Conservation (phyloP, 176 grass and related monocot genomes). For the Musa itinerans region DNA sequence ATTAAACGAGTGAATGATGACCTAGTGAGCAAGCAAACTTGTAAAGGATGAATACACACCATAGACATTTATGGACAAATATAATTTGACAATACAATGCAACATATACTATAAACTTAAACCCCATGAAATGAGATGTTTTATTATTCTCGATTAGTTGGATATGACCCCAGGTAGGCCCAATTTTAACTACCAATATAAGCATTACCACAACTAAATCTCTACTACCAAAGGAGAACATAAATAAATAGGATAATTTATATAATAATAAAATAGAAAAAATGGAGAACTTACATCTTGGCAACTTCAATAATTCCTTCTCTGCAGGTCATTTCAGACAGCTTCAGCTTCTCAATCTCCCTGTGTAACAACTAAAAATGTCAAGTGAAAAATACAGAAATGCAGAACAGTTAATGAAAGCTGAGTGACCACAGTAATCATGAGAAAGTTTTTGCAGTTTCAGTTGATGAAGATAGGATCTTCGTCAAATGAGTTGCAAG, state of each 20-base stretch:
- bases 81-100: too few species aligned
- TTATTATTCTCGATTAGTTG: too few species aligned
- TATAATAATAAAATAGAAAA: background rate
- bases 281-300: conserved; percentile 38
- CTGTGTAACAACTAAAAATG: conserved; percentile 32
- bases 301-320: conserved; percentile 88
- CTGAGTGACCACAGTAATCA: background rate
- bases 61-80: too few species aligned
- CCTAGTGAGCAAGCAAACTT: too few species aligned
- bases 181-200: background rate
- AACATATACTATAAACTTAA: too few species aligned
- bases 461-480: background rate
- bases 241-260: too few species aligned
- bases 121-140: too few species aligned
- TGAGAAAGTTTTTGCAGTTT: background rate
- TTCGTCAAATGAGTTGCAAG: background rate
- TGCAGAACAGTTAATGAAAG: background rate
- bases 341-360: conserved; percentile 93
- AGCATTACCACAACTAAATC: background rate
- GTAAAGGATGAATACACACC: too few species aligned
- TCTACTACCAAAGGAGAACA: background rate
- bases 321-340: conserved; percentile 75
- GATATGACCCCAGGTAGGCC: too few species aligned
- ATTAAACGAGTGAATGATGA: too few species aligned
- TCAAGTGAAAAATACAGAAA: background rate